Evolutionary conservation across 1,284 basidiomycete species (phyloP).

Genomic region (Tilletia walkeri): DNA sequence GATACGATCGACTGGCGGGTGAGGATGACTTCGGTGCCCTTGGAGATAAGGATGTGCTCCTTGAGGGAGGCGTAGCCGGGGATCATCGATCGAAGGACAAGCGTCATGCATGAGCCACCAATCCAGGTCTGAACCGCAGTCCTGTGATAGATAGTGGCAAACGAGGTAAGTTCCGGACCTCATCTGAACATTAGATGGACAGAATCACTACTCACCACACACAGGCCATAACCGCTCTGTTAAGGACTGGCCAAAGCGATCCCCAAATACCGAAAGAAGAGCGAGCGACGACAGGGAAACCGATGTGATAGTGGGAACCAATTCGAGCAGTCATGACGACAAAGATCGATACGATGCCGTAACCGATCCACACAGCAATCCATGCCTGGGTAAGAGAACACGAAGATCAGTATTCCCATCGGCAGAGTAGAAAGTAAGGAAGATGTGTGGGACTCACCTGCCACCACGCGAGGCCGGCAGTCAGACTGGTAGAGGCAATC

Average conservation of each 20-base stretch:
- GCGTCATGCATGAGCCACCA: constrained; percentile 71
- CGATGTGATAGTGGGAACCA: constrained; percentile 62
- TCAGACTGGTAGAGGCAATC: constrained; percentile 18
- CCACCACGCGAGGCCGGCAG: constrained; percentile 42
- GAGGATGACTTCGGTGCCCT: constrained; percentile 58
- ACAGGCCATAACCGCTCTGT: constrained; percentile 72
- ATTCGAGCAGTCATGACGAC: constrained; percentile 77
- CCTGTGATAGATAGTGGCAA: background rate
- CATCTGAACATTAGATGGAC: constrained; percentile 64
- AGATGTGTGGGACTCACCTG: constrained; percentile 20
- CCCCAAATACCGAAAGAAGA: constrained; percentile 75
- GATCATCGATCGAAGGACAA: constrained; percentile 67
- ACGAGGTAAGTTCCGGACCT: constrained; percentile 63
- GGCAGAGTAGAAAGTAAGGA: background rate
- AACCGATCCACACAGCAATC: constrained; percentile 62
- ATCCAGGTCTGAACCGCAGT: constrained; percentile 56
- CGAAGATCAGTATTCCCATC: background rate
- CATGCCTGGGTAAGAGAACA: constrained; percentile 25
- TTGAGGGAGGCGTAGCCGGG: constrained; percentile 67
- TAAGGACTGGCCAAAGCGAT: constrained; percentile 74
- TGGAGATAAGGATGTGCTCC: constrained; percentile 69
- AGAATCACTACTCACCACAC: constrained; percentile 56
- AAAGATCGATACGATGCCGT: constrained; percentile 70
- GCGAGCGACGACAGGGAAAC: constrained; percentile 74
- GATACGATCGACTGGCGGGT: constrained; percentile 60